A percentile compares a stretch with the other conserved stretches of the same genome.
Conservation (phyloP, 139 green algal species). For the Closterium sp. region DNA sequence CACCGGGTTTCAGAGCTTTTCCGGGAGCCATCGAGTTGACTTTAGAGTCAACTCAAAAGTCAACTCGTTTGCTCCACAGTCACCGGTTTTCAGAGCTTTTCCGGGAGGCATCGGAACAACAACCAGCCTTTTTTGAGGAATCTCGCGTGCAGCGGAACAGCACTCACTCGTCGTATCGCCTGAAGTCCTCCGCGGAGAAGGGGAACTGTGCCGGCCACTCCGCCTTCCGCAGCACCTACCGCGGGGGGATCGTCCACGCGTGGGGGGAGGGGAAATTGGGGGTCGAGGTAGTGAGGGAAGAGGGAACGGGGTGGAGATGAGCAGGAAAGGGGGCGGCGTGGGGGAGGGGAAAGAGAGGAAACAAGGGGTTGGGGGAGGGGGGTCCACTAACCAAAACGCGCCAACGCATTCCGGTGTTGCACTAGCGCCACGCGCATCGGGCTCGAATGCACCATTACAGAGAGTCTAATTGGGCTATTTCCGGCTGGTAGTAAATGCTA, state of each 20-base stretch:
- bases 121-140: background rate
- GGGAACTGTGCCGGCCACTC: constrained; percentile 39
- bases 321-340: background rate
- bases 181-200: constrained; percentile 40
- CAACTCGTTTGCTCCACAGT: background rate
- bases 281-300: background rate
- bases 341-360: background rate
- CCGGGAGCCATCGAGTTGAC: too few relatives aligned
- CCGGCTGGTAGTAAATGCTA: too few relatives aligned
- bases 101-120: background rate
- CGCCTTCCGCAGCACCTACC: constrained; percentile 28
- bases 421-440: too few relatives aligned
- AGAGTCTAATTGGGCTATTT: too few relatives aligned
- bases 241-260: background rate
- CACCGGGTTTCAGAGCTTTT: too few relatives aligned
- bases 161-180: constrained; percentile 42
- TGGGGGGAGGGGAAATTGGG: background rate
- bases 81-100: background rate
- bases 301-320: background rate
- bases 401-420: too few relatives aligned
- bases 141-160: too few relatives aligned
- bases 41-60: background rate
- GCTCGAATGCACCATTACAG: too few relatives aligned
- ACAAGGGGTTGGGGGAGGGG: too few relatives aligned
- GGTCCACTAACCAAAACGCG: too few relatives aligned